Conservation (phyloP, 208 protist genomes). For the Jaenimonas drosophilae region DNA sequence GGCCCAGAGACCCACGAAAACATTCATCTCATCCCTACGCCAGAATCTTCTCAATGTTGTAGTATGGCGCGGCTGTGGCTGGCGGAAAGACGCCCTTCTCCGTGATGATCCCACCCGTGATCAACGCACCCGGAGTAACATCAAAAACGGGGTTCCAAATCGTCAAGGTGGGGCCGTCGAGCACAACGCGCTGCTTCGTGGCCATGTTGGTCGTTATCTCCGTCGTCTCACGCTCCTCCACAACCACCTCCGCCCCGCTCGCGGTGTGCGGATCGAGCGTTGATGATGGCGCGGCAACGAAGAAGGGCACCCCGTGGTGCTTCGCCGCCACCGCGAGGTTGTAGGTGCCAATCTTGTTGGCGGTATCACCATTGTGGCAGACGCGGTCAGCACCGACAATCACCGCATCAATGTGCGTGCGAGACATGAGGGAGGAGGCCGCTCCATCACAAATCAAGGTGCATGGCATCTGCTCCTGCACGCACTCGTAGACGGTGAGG, state of each 20-base stretch:
- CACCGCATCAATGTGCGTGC: constrained; percentile 64
- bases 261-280: constrained; percentile 84
- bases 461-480: constrained; percentile 86
- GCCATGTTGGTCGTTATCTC: constrained; percentile 88
- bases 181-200: constrained; percentile 77
- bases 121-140: constrained; percentile 91
- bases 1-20: too few relatives aligned
- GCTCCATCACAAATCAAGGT: constrained; percentile 91
- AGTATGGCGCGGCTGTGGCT: constrained; percentile 24
- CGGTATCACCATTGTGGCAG: constrained; percentile 92
- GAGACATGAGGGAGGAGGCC: constrained; percentile 61
- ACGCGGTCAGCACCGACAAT: constrained; percentile 93
- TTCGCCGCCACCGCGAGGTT: constrained; percentile 86
- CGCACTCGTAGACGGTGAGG: constrained; percentile 94
- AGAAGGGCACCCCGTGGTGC: constrained; percentile 88
- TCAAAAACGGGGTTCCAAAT: constrained; percentile 97
- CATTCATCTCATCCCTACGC: background rate
- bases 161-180: constrained; percentile 56
- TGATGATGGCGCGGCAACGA: constrained; percentile 87
- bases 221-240: constrained; percentile 86
- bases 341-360: constrained; percentile 96
- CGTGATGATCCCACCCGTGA: constrained; percentile 92
- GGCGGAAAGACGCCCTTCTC: constrained; percentile 81
- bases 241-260: constrained; percentile 73
- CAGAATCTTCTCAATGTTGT: constrained; percentile 34